Evolutionary conservation across 768 basidiomycete species (phyloP), one percentile per base, ranked within the genome.

Genomic region (Amylocystis lapponica): DNA sequence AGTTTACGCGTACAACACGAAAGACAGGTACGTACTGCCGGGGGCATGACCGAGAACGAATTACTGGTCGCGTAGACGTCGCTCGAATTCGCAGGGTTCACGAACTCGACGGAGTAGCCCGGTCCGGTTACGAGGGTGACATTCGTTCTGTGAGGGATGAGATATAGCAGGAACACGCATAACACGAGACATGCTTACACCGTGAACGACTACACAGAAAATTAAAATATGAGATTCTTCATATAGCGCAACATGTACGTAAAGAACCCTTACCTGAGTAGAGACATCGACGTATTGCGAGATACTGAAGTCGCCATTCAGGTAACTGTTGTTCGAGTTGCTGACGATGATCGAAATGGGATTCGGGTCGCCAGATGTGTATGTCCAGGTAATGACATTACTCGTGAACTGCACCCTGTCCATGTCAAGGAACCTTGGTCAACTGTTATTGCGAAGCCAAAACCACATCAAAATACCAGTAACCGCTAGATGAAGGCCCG

Each of bases 301-400:
- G 41, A 69, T 68, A 11, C 59, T 58, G 51, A 66, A 69, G 11
- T 41, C 39, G 23, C 68, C 68, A 51, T 68, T 68, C 36, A 70
- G 58, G 9, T 57, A 57, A 27, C 33, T 36, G 39, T 54, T 59
- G 40, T 63, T 46, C 7, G 37, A 5, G 53, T 70, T 68, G 37
- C 53, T 54, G 48, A 70, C 45, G 27, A 55, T 38, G 29, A 70
- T 62, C 33, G 60, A 42, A 33, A 68, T 57, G n/a, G 60, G 49
- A 41, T 39, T 49, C 11, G 65, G 66, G 48, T 67, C 66, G 20
- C 64, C 65, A 22, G 39, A 0, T 36, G 10, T 48, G 48, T 47
- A 65, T 14, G 45, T 42, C 68, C 68, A 69, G 27, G 47, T 50
- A 48, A 69, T 68, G 19, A 29, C 41, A 50, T 69, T 69, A 48